These are phyloP conservation scores for Monosporascus sp. DNA, from an alignment of 2,329 filamentous ascomycete genomes.

Conservation along the genomic window DNA sequence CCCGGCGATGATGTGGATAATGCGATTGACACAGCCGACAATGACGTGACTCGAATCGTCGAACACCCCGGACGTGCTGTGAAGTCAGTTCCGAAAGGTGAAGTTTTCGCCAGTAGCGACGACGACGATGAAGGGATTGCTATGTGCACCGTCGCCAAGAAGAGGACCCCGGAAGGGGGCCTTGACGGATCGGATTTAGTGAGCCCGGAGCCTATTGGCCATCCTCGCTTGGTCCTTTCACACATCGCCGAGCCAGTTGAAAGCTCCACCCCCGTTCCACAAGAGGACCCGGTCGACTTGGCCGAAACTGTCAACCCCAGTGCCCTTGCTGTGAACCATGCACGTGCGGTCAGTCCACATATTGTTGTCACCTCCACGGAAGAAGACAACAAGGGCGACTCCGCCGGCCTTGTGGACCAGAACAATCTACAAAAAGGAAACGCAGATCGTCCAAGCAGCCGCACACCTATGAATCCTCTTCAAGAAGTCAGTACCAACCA, in stretches of 20 bases:
- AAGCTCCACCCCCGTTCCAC: neutral
- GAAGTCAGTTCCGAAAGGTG: constrained; percentile 3
- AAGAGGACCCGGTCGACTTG: neutral
- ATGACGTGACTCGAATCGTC: neutral
- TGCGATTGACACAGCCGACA: neutral
- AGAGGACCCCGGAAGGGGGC: neutral
- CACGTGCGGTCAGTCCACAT: constrained; percentile 1
- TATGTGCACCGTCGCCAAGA: constrained; percentile 14
- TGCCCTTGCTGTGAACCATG: neutral
- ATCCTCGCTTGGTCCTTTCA: neutral
- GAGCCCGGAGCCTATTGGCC: neutral
- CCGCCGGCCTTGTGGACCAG: neutral
- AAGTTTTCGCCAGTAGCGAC: constrained; percentile 2
- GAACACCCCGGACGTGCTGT: constrained; percentile 13
- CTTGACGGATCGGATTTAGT: neutral
- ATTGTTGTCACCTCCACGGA: neutral
- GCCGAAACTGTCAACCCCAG: neutral
- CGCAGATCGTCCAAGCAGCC: constrained; percentile 9
- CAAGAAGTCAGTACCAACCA: constrained; percentile 1
- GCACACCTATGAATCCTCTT: constrained; percentile 6
- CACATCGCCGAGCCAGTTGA: neutral
- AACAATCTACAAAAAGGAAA: constrained; percentile 10
- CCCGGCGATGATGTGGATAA: neutral
- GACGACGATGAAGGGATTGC: constrained; percentile 23
- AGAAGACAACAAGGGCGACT: constrained; percentile 1